Percentiles rank a stretch among this genome's conserved stretches.
These are phyloP conservation scores for Cercospora sp. DNA, from an alignment of 2,329 filamentous ascomycete genomes.

Conservation along the genomic window DNA sequence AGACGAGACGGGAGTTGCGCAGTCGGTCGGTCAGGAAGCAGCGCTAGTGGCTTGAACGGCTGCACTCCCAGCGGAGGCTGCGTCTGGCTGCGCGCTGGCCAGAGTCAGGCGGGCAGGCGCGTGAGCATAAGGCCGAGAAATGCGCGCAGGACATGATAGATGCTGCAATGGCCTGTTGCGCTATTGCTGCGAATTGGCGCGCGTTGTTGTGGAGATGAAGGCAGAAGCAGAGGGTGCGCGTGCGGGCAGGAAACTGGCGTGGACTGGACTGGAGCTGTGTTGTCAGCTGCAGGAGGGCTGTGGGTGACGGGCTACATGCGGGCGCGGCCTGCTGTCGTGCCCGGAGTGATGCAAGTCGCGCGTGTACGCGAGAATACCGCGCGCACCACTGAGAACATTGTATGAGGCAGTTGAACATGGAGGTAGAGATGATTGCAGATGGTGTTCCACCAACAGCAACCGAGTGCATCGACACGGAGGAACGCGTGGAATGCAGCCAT, in stretches of 20 bases:
- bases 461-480: neutral
- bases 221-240: neutral
- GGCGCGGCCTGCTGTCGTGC: neutral
- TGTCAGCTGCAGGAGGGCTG: neutral
- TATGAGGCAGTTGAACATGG: neutral
- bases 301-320: neutral
- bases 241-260: neutral
- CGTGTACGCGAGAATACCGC: neutral
- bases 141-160: neutral
- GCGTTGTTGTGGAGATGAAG: neutral
- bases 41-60: slow-evolving; percentile 7
- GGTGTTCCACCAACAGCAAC: neutral
- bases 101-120: neutral
- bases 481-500: neutral
- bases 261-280: neutral
- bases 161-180: neutral
- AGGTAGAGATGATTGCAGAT: neutral
- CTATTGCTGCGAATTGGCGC: neutral
- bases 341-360: neutral
- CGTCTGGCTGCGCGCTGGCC: neutral
- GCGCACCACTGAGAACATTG: neutral
- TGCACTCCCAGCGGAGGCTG: neutral
- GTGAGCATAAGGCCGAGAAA: neutral
- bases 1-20: neutral
- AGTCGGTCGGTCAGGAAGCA: neutral